These are phyloP conservation scores for Sutorius australiensis DNA, from an alignment of 768 basidiomycete species.

Conservation along the genomic window DNA sequence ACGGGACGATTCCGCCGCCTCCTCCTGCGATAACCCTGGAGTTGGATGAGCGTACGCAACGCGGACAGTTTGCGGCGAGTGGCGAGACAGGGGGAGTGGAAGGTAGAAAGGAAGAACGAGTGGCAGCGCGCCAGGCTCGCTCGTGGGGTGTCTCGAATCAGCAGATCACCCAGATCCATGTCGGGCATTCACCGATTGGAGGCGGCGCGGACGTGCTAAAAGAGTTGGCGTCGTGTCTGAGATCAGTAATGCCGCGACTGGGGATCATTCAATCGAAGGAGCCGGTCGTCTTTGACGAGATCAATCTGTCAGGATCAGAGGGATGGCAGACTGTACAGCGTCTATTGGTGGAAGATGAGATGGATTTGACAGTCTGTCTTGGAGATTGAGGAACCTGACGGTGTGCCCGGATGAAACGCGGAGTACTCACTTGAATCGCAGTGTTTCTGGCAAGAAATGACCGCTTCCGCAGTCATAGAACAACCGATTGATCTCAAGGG, in stretches of 20 bases:
- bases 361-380: not conserved
- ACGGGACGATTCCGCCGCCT: constrained; percentile 10
- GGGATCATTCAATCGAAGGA: not conserved
- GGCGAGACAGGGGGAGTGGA: not conserved
- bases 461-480: too few relatives aligned
- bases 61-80: not conserved
- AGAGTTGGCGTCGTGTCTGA: constrained; percentile 8
- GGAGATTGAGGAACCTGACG: not conserved
- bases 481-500: too few relatives aligned
- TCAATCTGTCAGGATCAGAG: not conserved
- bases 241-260: constrained; percentile 10
- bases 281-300: not conserved
- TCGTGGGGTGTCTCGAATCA: constrained; percentile 6
- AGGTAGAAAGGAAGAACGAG: not conserved
- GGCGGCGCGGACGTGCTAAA: not conserved
- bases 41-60: not conserved
- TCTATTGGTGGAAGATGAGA: not conserved
- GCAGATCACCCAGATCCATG: constrained; percentile 7
- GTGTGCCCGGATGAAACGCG: not conserved
- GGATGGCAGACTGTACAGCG: not conserved
- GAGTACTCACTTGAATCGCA: too few relatives aligned
- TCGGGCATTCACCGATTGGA: constrained; percentile 13
- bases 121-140: not conserved
- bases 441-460: too few relatives aligned
- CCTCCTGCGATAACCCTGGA: not conserved